These are phyloP conservation scores for Xylariales sp. DNA, from an alignment of 2,329 filamentous ascomycete species.

Conservation along the genomic window DNA sequence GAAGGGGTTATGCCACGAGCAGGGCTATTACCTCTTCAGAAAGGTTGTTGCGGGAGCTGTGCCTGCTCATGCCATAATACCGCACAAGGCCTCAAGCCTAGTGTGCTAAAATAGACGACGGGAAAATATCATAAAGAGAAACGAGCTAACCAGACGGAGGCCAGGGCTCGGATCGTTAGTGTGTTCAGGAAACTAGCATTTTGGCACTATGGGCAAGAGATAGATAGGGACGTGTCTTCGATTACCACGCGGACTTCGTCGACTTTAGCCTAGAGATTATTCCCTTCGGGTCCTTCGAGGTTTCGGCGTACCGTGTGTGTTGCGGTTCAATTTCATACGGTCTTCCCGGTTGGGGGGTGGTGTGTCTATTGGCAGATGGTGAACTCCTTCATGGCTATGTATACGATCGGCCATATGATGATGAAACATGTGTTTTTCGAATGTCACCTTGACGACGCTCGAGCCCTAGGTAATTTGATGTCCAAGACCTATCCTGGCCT, in stretches of 20 bases:
- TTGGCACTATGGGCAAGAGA: slow-evolving; percentile 33
- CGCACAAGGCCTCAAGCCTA: background rate
- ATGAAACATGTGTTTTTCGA: background rate
- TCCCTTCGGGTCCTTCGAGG: background rate
- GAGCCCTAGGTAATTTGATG: background rate
- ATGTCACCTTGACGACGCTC: background rate
- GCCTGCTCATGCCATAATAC: slow-evolving; percentile 32
- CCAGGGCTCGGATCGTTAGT: slow-evolving; percentile 27
- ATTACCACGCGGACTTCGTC: slow-evolving; percentile 33
- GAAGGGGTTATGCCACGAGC: background rate
- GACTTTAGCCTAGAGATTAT: slow-evolving; percentile 14
- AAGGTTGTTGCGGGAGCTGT: slow-evolving; percentile 34
- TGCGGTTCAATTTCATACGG: background rate
- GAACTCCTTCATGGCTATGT: too few species aligned
- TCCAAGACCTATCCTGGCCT: background rate
- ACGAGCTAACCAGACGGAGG: background rate
- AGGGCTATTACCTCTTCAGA: background rate
- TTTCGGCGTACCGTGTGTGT: too few species aligned
- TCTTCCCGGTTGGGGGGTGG: background rate
- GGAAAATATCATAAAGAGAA: slow-evolving; percentile 18
- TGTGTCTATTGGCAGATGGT: background rate
- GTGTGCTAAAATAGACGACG: slow-evolving; percentile 19
- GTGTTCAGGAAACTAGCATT: slow-evolving; percentile 42
- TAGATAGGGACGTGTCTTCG: slow-evolving; percentile 33
- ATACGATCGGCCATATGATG: background rate